phyloP scores from a whole-genome alignment of 805 yeast species.

The Barnettozyma siamensis region DNA sequence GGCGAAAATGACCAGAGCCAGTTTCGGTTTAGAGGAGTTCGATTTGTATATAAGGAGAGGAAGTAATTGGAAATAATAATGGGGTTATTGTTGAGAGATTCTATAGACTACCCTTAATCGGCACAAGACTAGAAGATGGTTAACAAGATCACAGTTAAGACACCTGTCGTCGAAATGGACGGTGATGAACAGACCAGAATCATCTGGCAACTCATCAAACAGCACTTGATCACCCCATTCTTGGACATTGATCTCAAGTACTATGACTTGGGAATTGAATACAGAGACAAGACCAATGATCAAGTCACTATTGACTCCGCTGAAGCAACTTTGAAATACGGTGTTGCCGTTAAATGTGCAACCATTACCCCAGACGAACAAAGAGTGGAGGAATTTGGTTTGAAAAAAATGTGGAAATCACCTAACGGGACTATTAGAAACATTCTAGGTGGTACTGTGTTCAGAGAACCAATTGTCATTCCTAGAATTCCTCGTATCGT shows the following conservation, averaged over 20 bases:
- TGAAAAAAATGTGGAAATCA: slow-evolving; percentile 96
- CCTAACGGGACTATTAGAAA: slow-evolving; percentile 97
- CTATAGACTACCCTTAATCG: too few relatives aligned
- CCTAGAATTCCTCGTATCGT: slow-evolving; percentile 83
- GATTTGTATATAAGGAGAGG: background rate
- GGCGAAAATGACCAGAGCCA: background rate
- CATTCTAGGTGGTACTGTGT: slow-evolving; percentile 92
- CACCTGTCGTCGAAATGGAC: slow-evolving; percentile 94
- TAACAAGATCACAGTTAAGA: slow-evolving; percentile 69
- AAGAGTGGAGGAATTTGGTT: slow-evolving; percentile 81
- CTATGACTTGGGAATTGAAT: slow-evolving; percentile 82
- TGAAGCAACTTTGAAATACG: slow-evolving; percentile 77
- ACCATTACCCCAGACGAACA: slow-evolving; percentile 98
- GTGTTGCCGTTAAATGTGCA: slow-evolving; percentile 96
- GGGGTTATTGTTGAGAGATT: too few relatives aligned
- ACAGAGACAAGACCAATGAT: slow-evolving; percentile 85
- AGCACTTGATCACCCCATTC: slow-evolving; percentile 78
- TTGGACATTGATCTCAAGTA: slow-evolving; percentile 84
- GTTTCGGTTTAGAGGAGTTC: slow-evolving; percentile 2
- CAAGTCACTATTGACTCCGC: slow-evolving; percentile 88
- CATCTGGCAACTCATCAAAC: slow-evolving; percentile 89
- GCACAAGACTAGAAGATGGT: too few relatives aligned
- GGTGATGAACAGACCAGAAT: slow-evolving; percentile 98
- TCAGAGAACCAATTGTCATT: slow-evolving; percentile 93
- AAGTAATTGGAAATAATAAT: too few relatives aligned